Conservation (phyloP, 352 stramenopile species). For the Saprolegnia parasitica region DNA sequence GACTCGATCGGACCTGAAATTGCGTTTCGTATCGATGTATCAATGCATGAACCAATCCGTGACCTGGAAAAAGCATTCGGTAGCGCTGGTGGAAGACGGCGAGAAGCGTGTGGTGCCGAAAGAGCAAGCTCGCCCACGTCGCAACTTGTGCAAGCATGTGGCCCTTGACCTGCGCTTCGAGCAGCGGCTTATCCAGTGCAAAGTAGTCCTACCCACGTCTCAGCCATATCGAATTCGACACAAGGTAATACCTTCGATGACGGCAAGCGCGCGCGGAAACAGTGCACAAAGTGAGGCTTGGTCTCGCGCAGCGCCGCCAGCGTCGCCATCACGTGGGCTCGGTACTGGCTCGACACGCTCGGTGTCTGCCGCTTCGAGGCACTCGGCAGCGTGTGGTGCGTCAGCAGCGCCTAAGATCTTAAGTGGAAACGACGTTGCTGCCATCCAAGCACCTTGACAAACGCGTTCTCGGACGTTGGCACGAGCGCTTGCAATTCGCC, state of each 20-base stretch:
- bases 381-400: too few relatives aligned
- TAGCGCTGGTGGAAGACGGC: conserved; percentile 12
- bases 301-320: not conserved
- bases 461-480: not conserved
- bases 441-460: conserved; percentile 16
- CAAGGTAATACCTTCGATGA: not conserved
- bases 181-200: not conserved
- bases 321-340: conserved; percentile 8
- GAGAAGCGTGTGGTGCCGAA: conserved; percentile 6
- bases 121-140: conserved; percentile 13
- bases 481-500: conserved; percentile 1
- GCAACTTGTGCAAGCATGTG: conserved; percentile 19
- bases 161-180: conserved; percentile 17
- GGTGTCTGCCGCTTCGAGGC: too few relatives aligned
- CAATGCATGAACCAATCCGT: not conserved
- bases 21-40: conserved; percentile 1
- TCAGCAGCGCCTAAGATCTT: not conserved
- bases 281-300: conserved; percentile 26
- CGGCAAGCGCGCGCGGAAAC: conserved; percentile 14
- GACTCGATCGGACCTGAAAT: too few relatives aligned
- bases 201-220: conserved; percentile 17
- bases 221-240: too few relatives aligned
- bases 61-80: conserved; percentile 14
- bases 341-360: not conserved
- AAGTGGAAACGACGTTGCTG: not conserved